Evolutionary conservation across 2,329 filamentous ascomycete genomes (phyloP).

Genomic region (Aureobasidium sp.): DNA sequence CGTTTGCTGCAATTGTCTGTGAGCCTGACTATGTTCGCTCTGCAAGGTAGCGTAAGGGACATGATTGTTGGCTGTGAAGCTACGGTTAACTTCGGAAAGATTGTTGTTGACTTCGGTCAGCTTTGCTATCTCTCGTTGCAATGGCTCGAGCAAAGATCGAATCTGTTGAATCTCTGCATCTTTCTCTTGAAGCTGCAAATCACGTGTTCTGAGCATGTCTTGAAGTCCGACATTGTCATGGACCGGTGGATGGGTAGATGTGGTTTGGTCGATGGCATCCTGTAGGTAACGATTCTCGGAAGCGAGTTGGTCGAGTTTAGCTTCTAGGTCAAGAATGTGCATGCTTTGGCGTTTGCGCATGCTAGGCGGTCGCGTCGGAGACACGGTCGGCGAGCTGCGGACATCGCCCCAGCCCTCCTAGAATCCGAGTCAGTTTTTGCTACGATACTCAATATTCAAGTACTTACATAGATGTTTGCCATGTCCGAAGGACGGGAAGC

Average conservation of each 20-base stretch:
- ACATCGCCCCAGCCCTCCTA: conserved; percentile 94
- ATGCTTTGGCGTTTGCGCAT: conserved; percentile 96
- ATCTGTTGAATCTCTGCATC: conserved; percentile 81
- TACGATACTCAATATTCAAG: conserved; percentile 8
- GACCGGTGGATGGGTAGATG: conserved; percentile 42
- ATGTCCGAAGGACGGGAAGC: conserved; percentile 77
- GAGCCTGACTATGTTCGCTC: conserved; percentile 49
- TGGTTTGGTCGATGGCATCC: conserved; percentile 43
- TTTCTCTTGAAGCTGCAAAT: conserved; percentile 66
- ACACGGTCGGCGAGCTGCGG: conserved; percentile 71
- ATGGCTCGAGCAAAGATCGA: conserved; percentile 65
- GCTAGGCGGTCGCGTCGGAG: conserved; percentile 87
- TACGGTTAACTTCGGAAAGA: conserved; percentile 66
- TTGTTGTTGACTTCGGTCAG: conserved; percentile 76
- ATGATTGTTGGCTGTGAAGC: conserved; percentile 67
- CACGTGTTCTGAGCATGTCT: conserved; percentile 53
- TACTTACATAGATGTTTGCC: conserved; percentile 88
- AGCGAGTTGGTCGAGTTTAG: conserved; percentile 71
- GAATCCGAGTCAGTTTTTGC: conserved; percentile 18
- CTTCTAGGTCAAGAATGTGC: conserved; percentile 85
- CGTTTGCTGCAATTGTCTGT: conserved; percentile 49
- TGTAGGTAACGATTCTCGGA: conserved; percentile 75
- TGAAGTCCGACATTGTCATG: conserved; percentile 40
- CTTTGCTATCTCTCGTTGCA: conserved; percentile 73
- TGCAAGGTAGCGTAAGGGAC: conserved; percentile 61